Percentiles rank a stretch among this genome's conserved stretches.
phyloP scores from a whole-genome alignment of 1,139 yeast genomes.

The Kluyveromyces sp. region DNA sequence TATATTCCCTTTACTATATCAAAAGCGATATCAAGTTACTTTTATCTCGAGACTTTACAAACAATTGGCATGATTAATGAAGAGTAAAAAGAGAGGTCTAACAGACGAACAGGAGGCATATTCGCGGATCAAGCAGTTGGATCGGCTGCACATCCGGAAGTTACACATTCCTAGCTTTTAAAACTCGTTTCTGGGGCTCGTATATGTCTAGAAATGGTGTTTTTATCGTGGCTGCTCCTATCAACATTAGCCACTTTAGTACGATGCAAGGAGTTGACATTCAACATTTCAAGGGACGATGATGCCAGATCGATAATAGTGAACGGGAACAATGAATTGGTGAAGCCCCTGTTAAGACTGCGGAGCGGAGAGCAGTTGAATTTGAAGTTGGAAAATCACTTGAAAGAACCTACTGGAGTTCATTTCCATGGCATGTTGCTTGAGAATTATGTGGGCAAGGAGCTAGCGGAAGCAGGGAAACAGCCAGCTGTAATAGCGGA shows the following conservation, averaged over 20 bases:
- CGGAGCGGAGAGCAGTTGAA: conserved; percentile 21
- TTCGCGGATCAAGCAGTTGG: background rate
- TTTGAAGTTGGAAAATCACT: conserved; percentile 17
- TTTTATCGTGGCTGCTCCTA: background rate
- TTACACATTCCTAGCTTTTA: background rate
- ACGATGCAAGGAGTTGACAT: conserved; percentile 11
- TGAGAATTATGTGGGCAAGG: conserved; percentile 6
- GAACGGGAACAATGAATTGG: conserved; percentile 15
- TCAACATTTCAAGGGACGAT: conserved; percentile 10
- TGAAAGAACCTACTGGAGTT: conserved; percentile 32
- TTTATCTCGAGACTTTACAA: background rate
- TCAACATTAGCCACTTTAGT: too few species aligned
- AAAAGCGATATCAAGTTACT: background rate
- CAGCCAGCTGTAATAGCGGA: conserved; percentile 24
- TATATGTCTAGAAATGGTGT: background rate
- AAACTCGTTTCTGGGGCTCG: background rate
- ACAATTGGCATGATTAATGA: too few species aligned
- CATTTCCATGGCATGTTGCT: conserved; percentile 46
- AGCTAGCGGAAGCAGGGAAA: conserved; percentile 8
- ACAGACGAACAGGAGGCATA: too few species aligned
- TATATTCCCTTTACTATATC: background rate
- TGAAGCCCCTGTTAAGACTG: conserved; percentile 23
- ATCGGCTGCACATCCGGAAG: background rate
- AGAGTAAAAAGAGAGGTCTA: too few species aligned
- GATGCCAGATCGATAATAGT: conserved; percentile 20